Evolutionary conservation across 78 protist genomes (phyloP).

Genomic region (Dictyostelium firmibasis): DNA sequence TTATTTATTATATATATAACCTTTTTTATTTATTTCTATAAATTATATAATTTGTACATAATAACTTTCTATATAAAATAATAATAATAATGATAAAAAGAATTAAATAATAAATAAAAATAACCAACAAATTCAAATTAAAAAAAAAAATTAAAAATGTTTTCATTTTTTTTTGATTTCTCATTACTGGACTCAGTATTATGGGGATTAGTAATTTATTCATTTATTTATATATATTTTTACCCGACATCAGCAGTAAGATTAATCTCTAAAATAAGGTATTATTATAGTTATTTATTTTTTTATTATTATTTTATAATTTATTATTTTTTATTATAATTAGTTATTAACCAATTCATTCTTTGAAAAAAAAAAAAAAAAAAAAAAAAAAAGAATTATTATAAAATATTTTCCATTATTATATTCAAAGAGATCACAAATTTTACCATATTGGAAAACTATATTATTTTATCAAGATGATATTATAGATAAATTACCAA

Average conservation of each 20-base stretch:
- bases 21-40: no score
- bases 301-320: background rate
- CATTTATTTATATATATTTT: constrained; percentile 18
- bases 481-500: constrained; percentile 47
- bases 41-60: no score
- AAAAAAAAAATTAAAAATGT: background rate
- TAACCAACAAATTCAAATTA: no score
- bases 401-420: background rate
- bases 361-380: background rate
- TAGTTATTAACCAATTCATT: background rate
- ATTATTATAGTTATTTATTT: background rate
- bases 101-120: background rate
- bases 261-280: constrained; percentile 18
- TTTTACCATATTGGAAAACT: constrained; percentile 6
- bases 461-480: constrained; percentile 10
- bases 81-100: background rate
- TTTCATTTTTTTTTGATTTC: background rate
- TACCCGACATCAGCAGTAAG: background rate
- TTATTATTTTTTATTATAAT: background rate
- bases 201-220: constrained; percentile 14
- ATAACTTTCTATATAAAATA: background rate
- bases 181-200: background rate
- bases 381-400: background rate
- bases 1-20: no score
- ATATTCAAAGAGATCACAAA: background rate